These are phyloP conservation scores for Plasmodium cynomolgi DNA, from an alignment of 169 alveolate species.

Conservation along the genomic window DNA sequence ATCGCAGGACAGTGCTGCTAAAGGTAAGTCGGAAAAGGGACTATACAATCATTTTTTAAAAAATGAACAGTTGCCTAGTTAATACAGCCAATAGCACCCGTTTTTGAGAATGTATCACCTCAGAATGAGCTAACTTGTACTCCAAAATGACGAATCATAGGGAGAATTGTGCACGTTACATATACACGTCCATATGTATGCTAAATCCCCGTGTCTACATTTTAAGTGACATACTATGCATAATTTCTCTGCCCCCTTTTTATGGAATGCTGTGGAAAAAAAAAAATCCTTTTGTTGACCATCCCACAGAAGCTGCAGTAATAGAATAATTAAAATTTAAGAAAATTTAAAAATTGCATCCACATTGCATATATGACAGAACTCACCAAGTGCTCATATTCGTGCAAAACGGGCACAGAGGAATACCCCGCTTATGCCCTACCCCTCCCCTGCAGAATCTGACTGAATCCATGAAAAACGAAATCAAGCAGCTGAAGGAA, in stretches of 20 bases:
- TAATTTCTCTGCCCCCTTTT: background rate
- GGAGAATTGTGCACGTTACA: background rate
- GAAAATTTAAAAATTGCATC: background rate
- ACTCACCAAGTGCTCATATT: background rate
- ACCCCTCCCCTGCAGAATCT: background rate
- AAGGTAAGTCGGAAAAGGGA: constrained; percentile 14
- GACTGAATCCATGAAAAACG: constrained; percentile 37
- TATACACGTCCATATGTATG: background rate
- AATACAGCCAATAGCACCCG: background rate
- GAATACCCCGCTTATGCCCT: background rate
- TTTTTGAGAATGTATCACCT: background rate
- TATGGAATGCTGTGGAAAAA: background rate
- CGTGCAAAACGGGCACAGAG: background rate
- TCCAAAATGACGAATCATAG: background rate
- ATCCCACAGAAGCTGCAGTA: constrained; percentile 22
- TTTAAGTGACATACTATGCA: background rate
- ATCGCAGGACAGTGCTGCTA: constrained; percentile 26
- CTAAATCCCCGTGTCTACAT: background rate
- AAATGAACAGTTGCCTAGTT: background rate
- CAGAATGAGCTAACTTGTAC: background rate
- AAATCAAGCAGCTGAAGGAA: constrained; percentile 70
- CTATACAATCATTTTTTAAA: background rate
- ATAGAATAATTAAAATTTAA: background rate
- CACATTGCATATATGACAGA: background rate
- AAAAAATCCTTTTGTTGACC: background rate